phyloP scores from a whole-genome alignment of 257 asterid species.

The Solanum piurae region DNA sequence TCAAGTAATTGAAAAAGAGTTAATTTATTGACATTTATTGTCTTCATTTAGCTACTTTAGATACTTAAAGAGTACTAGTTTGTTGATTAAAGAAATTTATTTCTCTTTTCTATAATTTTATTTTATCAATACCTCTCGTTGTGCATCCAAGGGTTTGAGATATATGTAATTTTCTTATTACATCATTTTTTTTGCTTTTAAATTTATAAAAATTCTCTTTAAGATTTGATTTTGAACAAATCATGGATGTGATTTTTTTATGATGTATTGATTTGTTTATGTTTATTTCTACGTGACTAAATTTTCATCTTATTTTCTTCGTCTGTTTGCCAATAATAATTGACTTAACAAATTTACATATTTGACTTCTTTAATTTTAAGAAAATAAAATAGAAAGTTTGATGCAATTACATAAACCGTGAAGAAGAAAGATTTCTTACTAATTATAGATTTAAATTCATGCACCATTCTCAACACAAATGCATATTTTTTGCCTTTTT shows the following conservation, averaged over 20 bases:
- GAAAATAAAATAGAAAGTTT: not conserved
- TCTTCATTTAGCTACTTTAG: not conserved
- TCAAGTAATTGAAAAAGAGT: too few species aligned
- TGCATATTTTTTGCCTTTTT: too few species aligned
- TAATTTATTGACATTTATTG: too few species aligned
- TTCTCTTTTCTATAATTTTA: not conserved
- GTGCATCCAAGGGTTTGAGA: not conserved
- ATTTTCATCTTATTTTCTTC: not conserved
- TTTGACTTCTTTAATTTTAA: too few species aligned
- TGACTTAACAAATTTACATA: not conserved
- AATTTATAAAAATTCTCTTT: not conserved
- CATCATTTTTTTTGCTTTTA: not conserved
- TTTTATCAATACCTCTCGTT: not conserved
- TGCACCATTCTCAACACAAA: not conserved
- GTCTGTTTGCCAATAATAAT: not conserved
- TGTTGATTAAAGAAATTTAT: not conserved
- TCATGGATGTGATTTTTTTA: not conserved
- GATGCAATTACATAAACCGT: not conserved
- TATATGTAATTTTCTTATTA: not conserved
- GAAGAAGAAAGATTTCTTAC: not conserved
- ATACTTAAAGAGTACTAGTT: not conserved
- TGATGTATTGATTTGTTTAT: not conserved
- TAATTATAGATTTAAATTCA: not conserved
- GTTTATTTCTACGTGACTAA: not conserved
- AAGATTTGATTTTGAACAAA: not conserved